These are phyloP conservation scores for Angophora floribunda DNA, from an alignment of 345 rosid genomes.

Conservation along the genomic window DNA sequence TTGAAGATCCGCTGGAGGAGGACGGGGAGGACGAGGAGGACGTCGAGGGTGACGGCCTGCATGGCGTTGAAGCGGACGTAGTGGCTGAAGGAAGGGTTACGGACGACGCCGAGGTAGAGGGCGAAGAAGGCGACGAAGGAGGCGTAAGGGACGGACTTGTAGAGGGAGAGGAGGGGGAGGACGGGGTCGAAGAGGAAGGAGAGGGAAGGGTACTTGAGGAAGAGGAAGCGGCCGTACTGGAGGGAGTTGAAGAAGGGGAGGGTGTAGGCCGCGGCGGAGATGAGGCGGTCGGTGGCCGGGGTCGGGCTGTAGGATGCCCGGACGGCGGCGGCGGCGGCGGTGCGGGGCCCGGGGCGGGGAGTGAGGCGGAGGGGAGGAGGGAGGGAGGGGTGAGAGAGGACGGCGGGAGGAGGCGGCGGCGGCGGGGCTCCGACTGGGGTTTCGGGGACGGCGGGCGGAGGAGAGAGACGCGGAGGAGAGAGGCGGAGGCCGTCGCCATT, in stretches of 20 bases:
- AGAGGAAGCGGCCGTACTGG: constrained; percentile 79
- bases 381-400: neutral
- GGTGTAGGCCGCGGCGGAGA: constrained; percentile 65
- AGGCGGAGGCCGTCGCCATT: neutral
- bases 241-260: constrained; percentile 85
- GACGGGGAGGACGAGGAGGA: constrained; percentile 64
- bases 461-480: neutral
- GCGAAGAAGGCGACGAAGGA: constrained; percentile 89
- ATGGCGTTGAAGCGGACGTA: constrained; percentile 79
- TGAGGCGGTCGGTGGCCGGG: constrained; percentile 69
- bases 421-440: neutral
- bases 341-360: neutral
- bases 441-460: neutral
- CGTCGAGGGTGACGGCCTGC: constrained; percentile 92
- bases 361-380: neutral
- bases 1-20: constrained; percentile 50
- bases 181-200: constrained; percentile 55
- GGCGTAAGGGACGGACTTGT: constrained; percentile 76
- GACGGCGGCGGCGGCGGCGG: neutral
- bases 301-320: constrained; percentile 58
- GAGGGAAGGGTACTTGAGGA: constrained; percentile 48
- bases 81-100: constrained; percentile 59
- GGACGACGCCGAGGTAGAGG: constrained; percentile 69
- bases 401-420: neutral
- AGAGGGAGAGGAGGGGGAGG: constrained; percentile 56